Evolutionary conservation across 2,329 filamentous ascomycete species (phyloP), one percentile per base, ranked within the genome.

Genomic region (Alternaria sp.): DNA sequence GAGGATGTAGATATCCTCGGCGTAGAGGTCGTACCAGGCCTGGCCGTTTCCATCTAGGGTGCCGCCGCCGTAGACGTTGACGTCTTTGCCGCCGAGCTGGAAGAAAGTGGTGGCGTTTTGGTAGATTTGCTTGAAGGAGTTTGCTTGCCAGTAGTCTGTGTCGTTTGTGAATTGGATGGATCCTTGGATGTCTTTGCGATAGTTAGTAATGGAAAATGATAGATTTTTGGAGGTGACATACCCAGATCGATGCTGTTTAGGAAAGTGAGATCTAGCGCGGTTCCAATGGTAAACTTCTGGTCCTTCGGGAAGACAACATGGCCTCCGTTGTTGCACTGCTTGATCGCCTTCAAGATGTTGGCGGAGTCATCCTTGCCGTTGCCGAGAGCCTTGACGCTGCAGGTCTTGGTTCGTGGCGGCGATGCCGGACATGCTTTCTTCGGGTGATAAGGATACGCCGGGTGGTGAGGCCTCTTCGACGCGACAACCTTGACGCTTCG

Each of bases 71-170:
- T 90, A 92, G 49, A 92, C 84, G 61, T 91, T 89, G 11, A 92
- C 87, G 77, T 87, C 88, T 19, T 85, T 81, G 28, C 90, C 90
- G 44, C 89, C 89, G 40, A 90, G 83, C 73, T 88, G 85, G 83
- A 89, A 91, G 81, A 91, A 91, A 2, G 87, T 87, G 1, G 87
- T 89, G 6, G 86, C 85, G 65, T 91, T 90, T 70, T 92, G 90
- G 79, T 87, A 92, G 6, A 80, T 81, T 25, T 89, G 88, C 59
- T 85, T 85, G 82, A 91, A 91, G 45, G 85, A 83, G 70, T 91
- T 84, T 9, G 83, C 83, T 66, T 89, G 84, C 90, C 90, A 92
- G 78, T 91, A 92, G 67, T 87, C 84, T 2, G 88, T 89, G 73
- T 92, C 88, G 54, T 89, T 85, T 59, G 85, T 87, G 79, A 92